Conservation (phyloP, 2,329 filamentous ascomycete species). For the Rutstroemia sp. region DNA sequence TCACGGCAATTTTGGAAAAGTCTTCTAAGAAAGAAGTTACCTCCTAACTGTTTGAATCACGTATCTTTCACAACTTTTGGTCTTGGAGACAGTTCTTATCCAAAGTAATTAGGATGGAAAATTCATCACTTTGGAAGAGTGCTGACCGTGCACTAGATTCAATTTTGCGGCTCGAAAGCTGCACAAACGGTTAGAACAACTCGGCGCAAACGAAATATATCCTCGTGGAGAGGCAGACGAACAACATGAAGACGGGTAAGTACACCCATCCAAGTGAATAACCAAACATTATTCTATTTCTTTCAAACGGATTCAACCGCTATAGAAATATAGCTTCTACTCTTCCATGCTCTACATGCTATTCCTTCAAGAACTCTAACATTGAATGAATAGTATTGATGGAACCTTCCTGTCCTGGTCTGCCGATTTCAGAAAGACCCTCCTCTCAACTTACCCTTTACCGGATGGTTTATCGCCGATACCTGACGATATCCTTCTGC, state of each 20-base stretch:
- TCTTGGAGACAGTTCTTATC: constrained; percentile 89
- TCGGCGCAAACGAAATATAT: constrained; percentile 72
- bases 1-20: constrained; percentile 76
- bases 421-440: constrained; percentile 54
- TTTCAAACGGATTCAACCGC: neutral
- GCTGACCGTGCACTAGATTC: constrained; percentile 47
- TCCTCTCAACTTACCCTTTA: constrained; percentile 63
- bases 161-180: constrained; percentile 92
- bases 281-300: too few relatives aligned
- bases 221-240: constrained; percentile 84
- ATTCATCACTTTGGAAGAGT: neutral
- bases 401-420: constrained; percentile 77
- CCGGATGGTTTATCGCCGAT: constrained; percentile 62
- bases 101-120: constrained; percentile 52
- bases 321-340: neutral
- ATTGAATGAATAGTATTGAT: constrained; percentile 50
- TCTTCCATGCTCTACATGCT: neutral
- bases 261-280: too few relatives aligned
- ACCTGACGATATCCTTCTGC: constrained; percentile 63
- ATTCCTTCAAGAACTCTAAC: neutral
- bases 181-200: constrained; percentile 72
- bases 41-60: constrained; percentile 57
- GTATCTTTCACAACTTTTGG: constrained; percentile 81
- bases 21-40: constrained; percentile 70
- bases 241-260: constrained; percentile 81